Percentiles rank a stretch among this genome's conserved stretches.
phyloP scores from a whole-genome alignment of 208 protist genomes.

The Trypanosoma conorhini region DNA sequence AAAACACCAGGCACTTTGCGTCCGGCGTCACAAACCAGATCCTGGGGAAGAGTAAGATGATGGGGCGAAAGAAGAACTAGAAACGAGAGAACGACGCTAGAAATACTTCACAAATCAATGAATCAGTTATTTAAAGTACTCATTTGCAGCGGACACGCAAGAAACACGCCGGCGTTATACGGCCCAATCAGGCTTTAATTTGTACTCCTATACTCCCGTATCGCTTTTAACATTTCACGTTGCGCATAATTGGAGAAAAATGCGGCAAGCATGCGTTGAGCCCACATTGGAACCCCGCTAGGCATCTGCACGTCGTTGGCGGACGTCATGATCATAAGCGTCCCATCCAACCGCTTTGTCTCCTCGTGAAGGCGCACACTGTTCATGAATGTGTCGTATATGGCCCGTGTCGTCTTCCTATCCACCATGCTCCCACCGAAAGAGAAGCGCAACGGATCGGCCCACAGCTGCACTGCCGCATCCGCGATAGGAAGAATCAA shows the following conservation, averaged over 20 bases:
- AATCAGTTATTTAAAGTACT: neutral
- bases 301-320: constrained; percentile 58
- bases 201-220: constrained; percentile 13
- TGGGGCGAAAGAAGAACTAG: neutral
- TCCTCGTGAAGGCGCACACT: constrained; percentile 15
- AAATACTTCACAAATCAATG: constrained; percentile 20
- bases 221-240: constrained; percentile 34
- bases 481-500: constrained; percentile 58
- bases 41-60: neutral
- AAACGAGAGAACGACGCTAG: neutral
- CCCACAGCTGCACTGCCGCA: constrained; percentile 35
- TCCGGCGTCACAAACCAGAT: neutral
- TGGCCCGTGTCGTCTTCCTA: constrained; percentile 26
- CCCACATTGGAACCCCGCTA: constrained; percentile 40
- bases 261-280: constrained; percentile 39
- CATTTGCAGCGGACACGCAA: neutral
- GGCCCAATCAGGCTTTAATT: neutral
- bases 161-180: neutral
- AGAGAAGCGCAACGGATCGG: constrained; percentile 14
- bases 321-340: constrained; percentile 68
- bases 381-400: constrained; percentile 46
- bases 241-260: constrained; percentile 50
- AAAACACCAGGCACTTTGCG: neutral
- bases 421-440: constrained; percentile 50
- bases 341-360: constrained; percentile 26